Conservation (phyloP, 1,284 basidiomycete genomes). For the Ceratobasidium sp. region DNA sequence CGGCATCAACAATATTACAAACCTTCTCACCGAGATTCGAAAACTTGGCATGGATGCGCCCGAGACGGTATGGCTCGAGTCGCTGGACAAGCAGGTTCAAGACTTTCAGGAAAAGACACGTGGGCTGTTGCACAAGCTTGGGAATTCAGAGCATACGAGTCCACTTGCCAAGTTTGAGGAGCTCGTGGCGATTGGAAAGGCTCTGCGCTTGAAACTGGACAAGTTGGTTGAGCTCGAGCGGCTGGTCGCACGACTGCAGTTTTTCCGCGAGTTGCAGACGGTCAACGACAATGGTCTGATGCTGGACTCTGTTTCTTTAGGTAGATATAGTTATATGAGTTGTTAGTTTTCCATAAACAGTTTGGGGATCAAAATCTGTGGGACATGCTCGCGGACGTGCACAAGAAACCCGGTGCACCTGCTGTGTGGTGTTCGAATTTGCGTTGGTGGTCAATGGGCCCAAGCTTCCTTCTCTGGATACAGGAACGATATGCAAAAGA, state of each 20-base stretch:
- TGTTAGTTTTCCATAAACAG: slow-evolving; percentile 86
- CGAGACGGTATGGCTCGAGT: slow-evolving; percentile 73
- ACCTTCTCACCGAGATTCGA: slow-evolving; percentile 76
- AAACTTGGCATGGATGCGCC: slow-evolving; percentile 82
- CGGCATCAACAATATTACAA: slow-evolving; percentile 73
- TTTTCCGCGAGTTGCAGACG: slow-evolving; percentile 75
- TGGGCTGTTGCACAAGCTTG: slow-evolving; percentile 17
- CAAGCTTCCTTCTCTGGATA: slow-evolving; percentile 78
- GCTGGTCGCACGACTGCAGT: slow-evolving; percentile 77
- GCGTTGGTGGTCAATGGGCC: slow-evolving; percentile 74
- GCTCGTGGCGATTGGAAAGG: slow-evolving; percentile 37
- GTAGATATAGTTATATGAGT: too few species aligned
- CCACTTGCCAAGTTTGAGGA: slow-evolving; percentile 32
- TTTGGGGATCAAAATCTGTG: slow-evolving; percentile 84
- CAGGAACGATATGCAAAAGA: too few species aligned
- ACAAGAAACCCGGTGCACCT: slow-evolving; percentile 80
- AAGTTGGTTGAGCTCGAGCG: slow-evolving; percentile 80
- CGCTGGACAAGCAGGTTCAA: slow-evolving; percentile 73
- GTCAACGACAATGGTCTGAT: slow-evolving; percentile 68
- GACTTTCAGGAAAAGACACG: slow-evolving; percentile 61
- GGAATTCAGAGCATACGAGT: slow-evolving; percentile 29
- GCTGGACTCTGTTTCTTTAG: too few species aligned
- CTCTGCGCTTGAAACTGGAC: slow-evolving; percentile 67
- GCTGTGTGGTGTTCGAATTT: slow-evolving; percentile 81
- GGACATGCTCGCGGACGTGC: slow-evolving; percentile 74